phyloP scores from a whole-genome alignment of 139 green algal genomes.

The Ostreobium quekettii region DNA sequence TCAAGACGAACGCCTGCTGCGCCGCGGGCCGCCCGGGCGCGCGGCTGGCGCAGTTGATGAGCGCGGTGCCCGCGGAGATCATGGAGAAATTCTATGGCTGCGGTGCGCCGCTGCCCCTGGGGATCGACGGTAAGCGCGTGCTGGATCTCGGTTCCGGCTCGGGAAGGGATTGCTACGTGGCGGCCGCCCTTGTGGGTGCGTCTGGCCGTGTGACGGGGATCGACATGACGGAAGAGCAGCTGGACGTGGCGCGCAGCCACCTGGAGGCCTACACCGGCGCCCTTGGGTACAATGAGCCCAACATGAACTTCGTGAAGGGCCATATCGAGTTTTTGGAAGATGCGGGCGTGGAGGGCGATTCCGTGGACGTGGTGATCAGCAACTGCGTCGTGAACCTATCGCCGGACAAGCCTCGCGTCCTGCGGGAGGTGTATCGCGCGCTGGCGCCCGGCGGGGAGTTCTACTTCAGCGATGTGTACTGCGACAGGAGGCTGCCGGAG shows the following conservation, averaged over 20 bases:
- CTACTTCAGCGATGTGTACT: constrained; percentile 95
- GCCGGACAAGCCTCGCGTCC: constrained; percentile 67
- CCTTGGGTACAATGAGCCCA: constrained; percentile 63
- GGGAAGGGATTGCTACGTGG: constrained; percentile 90
- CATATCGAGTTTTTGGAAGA: constrained; percentile 84
- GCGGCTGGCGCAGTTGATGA: constrained; percentile 25
- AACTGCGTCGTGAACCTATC: constrained; percentile 91
- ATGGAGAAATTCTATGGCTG: constrained; percentile 83
- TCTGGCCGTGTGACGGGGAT: constrained; percentile 64
- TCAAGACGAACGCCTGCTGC: constrained; percentile 83
- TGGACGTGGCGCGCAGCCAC: constrained; percentile 64
- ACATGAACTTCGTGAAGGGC: constrained; percentile 84
- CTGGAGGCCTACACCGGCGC: constrained; percentile 51
- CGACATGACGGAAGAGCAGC: constrained; percentile 93
- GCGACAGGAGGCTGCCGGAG: constrained; percentile 61
- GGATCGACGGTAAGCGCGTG: constrained; percentile 57
- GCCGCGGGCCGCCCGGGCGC: constrained; percentile 44
- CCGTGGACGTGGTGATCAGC: constrained; percentile 85
- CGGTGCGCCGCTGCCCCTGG: constrained; percentile 78
- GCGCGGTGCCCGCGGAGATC: constrained; percentile 45
- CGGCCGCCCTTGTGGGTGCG: constrained; percentile 73
- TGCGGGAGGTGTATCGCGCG: constrained; percentile 41
- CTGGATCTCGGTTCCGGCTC: constrained; percentile 71
- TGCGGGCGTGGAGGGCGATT: constrained; percentile 55
- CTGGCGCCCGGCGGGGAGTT: constrained; percentile 88